Evolutionary conservation across 1,139 yeast species (phyloP), one percentile per base, ranked within the genome.

Genomic region (Geotrichum restrictum): DNA sequence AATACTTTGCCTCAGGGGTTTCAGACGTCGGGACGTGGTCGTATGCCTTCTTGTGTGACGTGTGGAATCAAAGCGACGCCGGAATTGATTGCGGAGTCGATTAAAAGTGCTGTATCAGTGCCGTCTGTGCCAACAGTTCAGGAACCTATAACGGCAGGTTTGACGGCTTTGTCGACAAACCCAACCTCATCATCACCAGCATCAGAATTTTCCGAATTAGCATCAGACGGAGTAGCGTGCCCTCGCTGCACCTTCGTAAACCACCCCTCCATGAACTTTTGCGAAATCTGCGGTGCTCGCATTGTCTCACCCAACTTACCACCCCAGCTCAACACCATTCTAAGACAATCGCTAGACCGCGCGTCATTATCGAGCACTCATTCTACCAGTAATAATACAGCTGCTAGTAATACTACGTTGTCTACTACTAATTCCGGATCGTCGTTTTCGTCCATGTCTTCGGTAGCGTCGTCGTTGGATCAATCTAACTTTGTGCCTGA

Each of bases 241-340:
- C 83, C 89, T 0, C 75, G 78, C 44, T 93, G 98, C 63, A 93
- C 98, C 0, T 93, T 91, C 63, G 72, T 80, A 14, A 93, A 93
- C 65, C 96, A 91, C 66, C 86, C 91, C 0, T 80, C 87, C 3
- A 72, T 93, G 74, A 72, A 76, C 46, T 76, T 74, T 57, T 93
- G 98, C 67, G 98, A 93, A 67, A 78, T 93, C 65, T 93, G 98
- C 70, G 96, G 96, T 0, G 74, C 84, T 0, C 75, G 77, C 45
- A 70, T 87, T 29, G 68, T 73, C 1, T 63, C 71, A 2, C 63
- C 67, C 3, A 61, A 66, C 19, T 60, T 60, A 49, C 67, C 67
- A 14, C 62, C 66, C 7, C 58, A 60, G 31, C 53, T 66, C 44
- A 60, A 55, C 34, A 39, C 42, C 13, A 27, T 55, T 37, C 38